Conservation (phyloP, 129 eudicot species). For the Scalesia atractyloides region DNA sequence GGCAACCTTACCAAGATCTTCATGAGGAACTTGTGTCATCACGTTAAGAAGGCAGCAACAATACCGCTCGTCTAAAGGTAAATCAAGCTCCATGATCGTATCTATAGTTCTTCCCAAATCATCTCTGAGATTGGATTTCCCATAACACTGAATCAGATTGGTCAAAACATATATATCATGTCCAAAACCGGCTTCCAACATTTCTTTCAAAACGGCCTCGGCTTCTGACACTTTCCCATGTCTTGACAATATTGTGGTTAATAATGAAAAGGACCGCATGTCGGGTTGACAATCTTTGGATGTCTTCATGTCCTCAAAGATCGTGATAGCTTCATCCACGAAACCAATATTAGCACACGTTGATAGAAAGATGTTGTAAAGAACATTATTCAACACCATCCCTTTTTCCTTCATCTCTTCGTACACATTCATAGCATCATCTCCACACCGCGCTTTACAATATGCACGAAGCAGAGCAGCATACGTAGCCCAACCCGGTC, state of each 20-base stretch:
- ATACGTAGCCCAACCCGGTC: constrained; percentile 74
- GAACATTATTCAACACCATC: constrained; percentile 52
- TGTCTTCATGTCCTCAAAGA: constrained; percentile 72
- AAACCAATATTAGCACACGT: constrained; percentile 81
- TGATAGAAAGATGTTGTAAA: constrained; percentile 73
- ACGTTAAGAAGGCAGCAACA: constrained; percentile 83
- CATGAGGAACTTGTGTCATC: constrained; percentile 60
- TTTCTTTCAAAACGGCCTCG: constrained; percentile 61
- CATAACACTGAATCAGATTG: constrained; percentile 81
- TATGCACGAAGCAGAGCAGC: constrained; percentile 73
- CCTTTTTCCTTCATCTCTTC: constrained; percentile 82
- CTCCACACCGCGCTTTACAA: constrained; percentile 68
- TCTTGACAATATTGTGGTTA: constrained; percentile 69
- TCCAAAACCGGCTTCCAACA: constrained; percentile 75
- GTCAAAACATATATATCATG: constrained; percentile 70
- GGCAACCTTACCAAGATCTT: constrained; percentile 61
- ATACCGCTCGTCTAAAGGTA: constrained; percentile 77
- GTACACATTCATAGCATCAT: constrained; percentile 74
- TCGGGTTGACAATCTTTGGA: constrained; percentile 64
- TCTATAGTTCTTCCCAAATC: constrained; percentile 67
- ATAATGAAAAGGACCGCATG: constrained; percentile 67
- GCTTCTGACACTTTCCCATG: constrained; percentile 72
- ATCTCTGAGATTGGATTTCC: constrained; percentile 65
- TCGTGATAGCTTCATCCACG: constrained; percentile 61
- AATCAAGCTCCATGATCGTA: constrained; percentile 47